Conservation (phyloP, 495 filamentous ascomycete species). For the Stereocaulon alpinum region DNA sequence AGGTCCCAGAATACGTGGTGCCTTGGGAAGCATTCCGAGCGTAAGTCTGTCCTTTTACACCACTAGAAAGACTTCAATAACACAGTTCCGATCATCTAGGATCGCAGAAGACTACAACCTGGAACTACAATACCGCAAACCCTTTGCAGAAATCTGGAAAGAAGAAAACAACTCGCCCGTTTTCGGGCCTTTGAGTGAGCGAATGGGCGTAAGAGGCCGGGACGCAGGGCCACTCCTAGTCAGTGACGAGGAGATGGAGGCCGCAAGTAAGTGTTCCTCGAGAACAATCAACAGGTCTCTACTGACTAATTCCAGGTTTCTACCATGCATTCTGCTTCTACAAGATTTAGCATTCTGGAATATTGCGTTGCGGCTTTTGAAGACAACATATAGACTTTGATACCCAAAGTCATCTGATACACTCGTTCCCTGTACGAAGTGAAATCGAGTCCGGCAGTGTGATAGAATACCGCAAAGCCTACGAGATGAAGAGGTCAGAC, state of each 20-base stretch:
- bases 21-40: conserved; percentile 96
- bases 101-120: conserved; percentile 94
- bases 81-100: conserved; percentile 18
- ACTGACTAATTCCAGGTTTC: conserved; percentile 41
- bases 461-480: neutral
- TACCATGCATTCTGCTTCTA: conserved; percentile 93
- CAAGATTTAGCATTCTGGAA: conserved; percentile 44
- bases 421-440: neutral
- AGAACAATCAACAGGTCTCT: neutral
- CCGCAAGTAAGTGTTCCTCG: conserved; percentile 47
- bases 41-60: conserved; percentile 25
- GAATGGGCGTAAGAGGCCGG: conserved; percentile 81
- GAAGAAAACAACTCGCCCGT: conserved; percentile 73
- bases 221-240: conserved; percentile 56
- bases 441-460: neutral
- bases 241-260: conserved; percentile 76
- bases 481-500: neutral
- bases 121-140: conserved; percentile 82
- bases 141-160: conserved; percentile 82
- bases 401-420: neutral
- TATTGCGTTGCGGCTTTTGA: neutral
- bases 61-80: neutral
- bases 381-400: neutral
- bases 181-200: conserved; percentile 73
- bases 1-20: conserved; percentile 94